Base-by-base conservation (phyloP, 2,329 filamentous ascomycete genomes). In the Aspergillus brunneoviolaceus region DNA sequence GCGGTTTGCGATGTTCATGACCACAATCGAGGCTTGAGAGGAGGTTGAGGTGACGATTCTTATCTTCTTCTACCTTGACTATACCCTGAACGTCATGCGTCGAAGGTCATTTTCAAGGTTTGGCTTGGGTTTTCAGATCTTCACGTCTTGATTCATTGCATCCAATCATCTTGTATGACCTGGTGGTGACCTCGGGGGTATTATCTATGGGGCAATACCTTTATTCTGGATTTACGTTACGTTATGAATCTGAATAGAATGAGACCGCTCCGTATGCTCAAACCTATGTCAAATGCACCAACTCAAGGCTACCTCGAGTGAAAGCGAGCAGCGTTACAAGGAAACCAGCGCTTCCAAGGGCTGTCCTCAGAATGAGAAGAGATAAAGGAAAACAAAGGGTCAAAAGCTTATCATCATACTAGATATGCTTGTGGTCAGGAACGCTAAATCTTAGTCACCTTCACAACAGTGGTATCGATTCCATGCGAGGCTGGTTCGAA, bases 1-100 rank as follows among this genome's bases (percentile, higher is more conserved):
- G 58, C 76, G 84, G 63, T 91, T 87, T 75, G 81, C 82, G 5
- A 70, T 92, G 56, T 89, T 88, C 70, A 86, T 84, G 16, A 89
- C 88, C 5, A 84, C 78, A 52, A 88, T 91, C 49, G 63, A 71
- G 50, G 50, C 55, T 53, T 69, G 42, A 65, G 7, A 16, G 39
- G 39, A 29, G 3, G 6, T 19, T 6, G 6, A 45, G 7, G 4
- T 19, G 39, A 16, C 3, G 39, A 5, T 45, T 45, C 2, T 19
- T 45, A 19, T 45, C 14, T 19, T 16, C 33, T 35, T 45, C 27
- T 29, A 5, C 11, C 23, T 31, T 50, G 1, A 16, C 14, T n/a
- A 29, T 50, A 27, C 16, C 14, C 10, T 7, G n/a, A 29, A 3
- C 14, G 5, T 3, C 9, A n/a, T 50, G 6, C 14, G 2, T 50